phyloP scores from a whole-genome alignment of 495 filamentous ascomycete genomes.

The Aspergillus steynii region DNA sequence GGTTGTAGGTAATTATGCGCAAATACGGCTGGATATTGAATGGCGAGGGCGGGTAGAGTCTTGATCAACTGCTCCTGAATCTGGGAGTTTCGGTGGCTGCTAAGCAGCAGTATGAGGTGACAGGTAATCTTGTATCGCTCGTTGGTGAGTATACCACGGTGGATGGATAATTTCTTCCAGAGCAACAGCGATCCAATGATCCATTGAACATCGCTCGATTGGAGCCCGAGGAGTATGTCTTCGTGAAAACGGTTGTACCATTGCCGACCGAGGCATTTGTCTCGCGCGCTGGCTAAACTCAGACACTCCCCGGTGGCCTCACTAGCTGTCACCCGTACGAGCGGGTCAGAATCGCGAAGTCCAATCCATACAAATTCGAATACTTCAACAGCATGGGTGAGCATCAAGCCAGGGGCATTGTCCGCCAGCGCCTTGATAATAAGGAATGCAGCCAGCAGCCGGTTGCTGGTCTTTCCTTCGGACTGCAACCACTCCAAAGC shows the following conservation, averaged over 20 bases:
- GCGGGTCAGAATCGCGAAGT: conserved; percentile 81
- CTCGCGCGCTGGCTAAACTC: conserved; percentile 86
- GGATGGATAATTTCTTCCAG: conserved; percentile 83
- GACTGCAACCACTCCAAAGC: conserved; percentile 94
- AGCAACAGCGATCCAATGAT: conserved; percentile 90
- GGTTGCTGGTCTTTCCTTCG: conserved; percentile 80
- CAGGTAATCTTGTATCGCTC: conserved; percentile 82
- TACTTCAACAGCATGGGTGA: conserved; percentile 82
- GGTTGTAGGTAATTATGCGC: conserved; percentile 78
- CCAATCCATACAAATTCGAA: conserved; percentile 96
- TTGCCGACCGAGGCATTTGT: conserved; percentile 74
- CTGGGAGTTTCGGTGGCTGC: conserved; percentile 83
- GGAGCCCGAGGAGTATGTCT: conserved; percentile 76
- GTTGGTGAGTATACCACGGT: conserved; percentile 98
- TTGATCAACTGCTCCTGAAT: conserved; percentile 85
- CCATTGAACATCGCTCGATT: conserved; percentile 73
- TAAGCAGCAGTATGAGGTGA: conserved; percentile 84
- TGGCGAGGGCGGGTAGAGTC: conserved; percentile 86
- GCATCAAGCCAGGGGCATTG: conserved; percentile 90
- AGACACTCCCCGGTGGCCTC: conserved; percentile 92
- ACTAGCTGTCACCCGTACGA: conserved; percentile 90
- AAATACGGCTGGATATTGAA: conserved; percentile 86
- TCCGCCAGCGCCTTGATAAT: conserved; percentile 84
- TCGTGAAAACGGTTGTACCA: conserved; percentile 88
- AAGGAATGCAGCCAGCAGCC: conserved; percentile 88